phyloP scores from a whole-genome alignment of 352 stramenopile genomes.

The Phytophthora tubulina region DNA sequence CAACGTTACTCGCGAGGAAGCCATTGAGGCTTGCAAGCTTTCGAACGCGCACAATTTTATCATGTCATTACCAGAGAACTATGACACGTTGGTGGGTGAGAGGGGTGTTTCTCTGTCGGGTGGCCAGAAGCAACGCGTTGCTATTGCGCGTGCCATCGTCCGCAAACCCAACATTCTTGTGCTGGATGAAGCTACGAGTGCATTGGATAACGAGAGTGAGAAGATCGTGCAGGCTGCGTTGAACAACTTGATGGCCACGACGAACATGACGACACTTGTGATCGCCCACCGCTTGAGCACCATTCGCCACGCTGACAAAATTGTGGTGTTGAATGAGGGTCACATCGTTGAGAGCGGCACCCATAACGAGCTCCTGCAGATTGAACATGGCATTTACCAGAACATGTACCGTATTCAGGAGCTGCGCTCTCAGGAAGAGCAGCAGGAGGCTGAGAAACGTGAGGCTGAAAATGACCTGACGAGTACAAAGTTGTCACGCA shows the following conservation, averaged over 20 bases:
- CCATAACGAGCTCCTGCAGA: conserved; percentile 47
- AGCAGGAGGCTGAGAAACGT: conserved; percentile 16
- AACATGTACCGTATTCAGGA: conserved; percentile 47
- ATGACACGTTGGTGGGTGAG: conserved; percentile 70
- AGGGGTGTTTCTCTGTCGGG: conserved; percentile 86
- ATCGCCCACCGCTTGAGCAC: conserved; percentile 61
- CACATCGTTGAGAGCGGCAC: conserved; percentile 55
- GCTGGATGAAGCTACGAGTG: conserved; percentile 70
- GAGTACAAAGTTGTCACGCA: conserved; percentile 18
- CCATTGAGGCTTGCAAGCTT: conserved; percentile 67
- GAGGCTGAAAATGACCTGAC: not conserved
- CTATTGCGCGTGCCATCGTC: conserved; percentile 64
- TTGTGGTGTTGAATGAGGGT: conserved; percentile 57
- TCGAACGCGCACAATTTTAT: conserved; percentile 73
- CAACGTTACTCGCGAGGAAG: conserved; percentile 69
- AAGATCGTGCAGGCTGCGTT: conserved; percentile 37
- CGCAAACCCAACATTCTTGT: conserved; percentile 62
- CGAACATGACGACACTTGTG: conserved; percentile 44
- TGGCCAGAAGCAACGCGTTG: conserved; percentile 59
- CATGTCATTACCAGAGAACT: conserved; percentile 85
- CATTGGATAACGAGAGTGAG: conserved; percentile 56
- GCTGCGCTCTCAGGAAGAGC: conserved; percentile 16
- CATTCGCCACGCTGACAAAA: conserved; percentile 59
- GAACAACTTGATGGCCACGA: conserved; percentile 35
- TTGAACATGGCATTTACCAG: conserved; percentile 31